phyloP scores from a whole-genome alignment of 1,284 basidiomycete species.

The Psilocybe mexicana region DNA sequence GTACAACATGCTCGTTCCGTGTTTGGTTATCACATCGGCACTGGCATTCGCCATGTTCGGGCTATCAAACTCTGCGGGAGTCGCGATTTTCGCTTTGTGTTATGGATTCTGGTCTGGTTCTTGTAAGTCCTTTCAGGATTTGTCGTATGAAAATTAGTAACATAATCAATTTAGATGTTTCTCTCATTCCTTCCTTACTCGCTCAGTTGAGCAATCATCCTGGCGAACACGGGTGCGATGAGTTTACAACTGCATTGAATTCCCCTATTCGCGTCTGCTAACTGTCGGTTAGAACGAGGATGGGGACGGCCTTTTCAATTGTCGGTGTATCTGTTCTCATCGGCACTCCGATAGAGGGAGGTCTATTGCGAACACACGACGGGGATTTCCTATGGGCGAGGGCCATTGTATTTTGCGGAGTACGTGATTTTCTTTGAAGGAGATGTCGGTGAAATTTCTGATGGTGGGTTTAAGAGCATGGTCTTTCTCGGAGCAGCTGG shows the following conservation, averaged over 20 bases:
- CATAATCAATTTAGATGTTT: conserved; percentile 38
- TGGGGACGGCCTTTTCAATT: conserved; percentile 53
- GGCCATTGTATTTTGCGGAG: conserved; percentile 42
- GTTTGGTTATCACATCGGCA: conserved; percentile 40
- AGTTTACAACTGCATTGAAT: background rate
- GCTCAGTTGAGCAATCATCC: conserved; percentile 41
- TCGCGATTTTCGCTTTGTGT: conserved; percentile 42
- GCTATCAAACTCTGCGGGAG: conserved; percentile 36
- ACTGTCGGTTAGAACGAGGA: conserved; percentile 38
- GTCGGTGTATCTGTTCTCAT: conserved; percentile 48
- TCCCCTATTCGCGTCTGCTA: background rate
- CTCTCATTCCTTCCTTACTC: conserved; percentile 49
- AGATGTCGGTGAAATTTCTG: no score
- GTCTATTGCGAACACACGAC: conserved; percentile 33
- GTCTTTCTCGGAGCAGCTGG: conserved; percentile 23
- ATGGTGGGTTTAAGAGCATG: conserved; percentile 6
- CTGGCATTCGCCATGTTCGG: conserved; percentile 46
- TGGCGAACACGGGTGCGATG: conserved; percentile 46
- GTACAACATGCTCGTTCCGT: conserved; percentile 44
- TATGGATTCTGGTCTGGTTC: conserved; percentile 54
- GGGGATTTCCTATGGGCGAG: conserved; percentile 33
- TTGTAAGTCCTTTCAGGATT: conserved; percentile 35
- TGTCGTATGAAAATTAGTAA: background rate
- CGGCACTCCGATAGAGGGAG: conserved; percentile 51
- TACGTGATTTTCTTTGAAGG: conserved; percentile 22